These are phyloP conservation scores for Neonectria ditissima DNA, from an alignment of 2,329 filamentous ascomycete species.

Conservation along the genomic window DNA sequence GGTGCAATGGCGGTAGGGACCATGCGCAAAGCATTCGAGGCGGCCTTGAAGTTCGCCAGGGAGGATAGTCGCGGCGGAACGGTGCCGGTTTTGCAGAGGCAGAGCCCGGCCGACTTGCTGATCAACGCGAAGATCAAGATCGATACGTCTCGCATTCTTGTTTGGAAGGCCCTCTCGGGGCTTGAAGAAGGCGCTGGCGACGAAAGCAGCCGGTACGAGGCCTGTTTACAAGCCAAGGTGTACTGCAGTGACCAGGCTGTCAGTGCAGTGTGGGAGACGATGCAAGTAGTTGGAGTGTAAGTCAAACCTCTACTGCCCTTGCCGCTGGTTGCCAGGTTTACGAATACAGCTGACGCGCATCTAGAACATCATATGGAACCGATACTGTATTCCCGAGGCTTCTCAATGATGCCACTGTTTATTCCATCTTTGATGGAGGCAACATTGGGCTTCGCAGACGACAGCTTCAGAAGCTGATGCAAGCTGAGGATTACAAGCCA, in stretches of 20 bases:
- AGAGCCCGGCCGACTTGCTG: slow-evolving; percentile 64
- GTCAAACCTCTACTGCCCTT: not conserved
- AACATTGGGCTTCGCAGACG: slow-evolving; percentile 30
- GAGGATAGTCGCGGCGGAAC: slow-evolving; percentile 57
- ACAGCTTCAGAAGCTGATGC: slow-evolving; percentile 1
- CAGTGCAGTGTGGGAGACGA: not conserved
- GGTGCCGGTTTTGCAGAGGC: slow-evolving; percentile 58
- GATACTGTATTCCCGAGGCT: slow-evolving; percentile 34
- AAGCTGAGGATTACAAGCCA: not conserved
- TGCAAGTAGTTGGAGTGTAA: not conserved
- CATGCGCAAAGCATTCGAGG: slow-evolving; percentile 65
- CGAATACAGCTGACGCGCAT: not conserved
- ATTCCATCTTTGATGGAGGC: slow-evolving; percentile 32
- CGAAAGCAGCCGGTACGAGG: not conserved
- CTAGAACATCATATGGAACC: not conserved
- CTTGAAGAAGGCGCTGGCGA: slow-evolving; percentile 50
- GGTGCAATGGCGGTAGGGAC: slow-evolving; percentile 66
- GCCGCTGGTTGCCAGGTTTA: no score
- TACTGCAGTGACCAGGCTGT: not conserved
- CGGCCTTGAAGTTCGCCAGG: slow-evolving; percentile 62
- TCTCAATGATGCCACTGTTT: slow-evolving; percentile 22
- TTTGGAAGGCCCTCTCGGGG: slow-evolving; percentile 62
- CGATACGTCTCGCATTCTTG: slow-evolving; percentile 61
- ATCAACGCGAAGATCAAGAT: slow-evolving; percentile 64
- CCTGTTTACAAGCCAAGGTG: not conserved